Base-by-base conservation (phyloP, 1,284 basidiomycete species). In the Leccinum insolens region DNA sequence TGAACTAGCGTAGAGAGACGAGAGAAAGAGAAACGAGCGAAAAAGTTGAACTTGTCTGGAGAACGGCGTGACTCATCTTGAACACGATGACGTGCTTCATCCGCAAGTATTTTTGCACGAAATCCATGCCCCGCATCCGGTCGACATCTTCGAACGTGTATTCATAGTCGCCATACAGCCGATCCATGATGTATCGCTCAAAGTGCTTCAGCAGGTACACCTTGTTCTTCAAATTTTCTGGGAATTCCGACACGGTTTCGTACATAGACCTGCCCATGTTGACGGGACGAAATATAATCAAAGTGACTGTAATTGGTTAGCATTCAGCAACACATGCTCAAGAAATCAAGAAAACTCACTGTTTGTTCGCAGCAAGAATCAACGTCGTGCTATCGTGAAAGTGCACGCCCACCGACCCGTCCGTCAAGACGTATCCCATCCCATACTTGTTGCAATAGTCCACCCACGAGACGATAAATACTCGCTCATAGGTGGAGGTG, bases 371-470 rank as follows among this genome's bases (percentile, higher is more conserved):
- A 22, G 94, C 88, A 65, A 99, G 82, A 11, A 96, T 88, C 73
- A 98, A 82, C 15, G 88, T 93, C 8, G 95, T 95, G 73, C 93
- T 95, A 79, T 99, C 97, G 75, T 98, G 97, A 82, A 98, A 99
- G 80, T 98, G 91, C 22, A 98, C 94, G 8, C 95, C 95, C 34
- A 98, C 92, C 2, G 94, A 93, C 4, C 97, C 96, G 77, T 99
- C 96, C 37, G 94, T 96, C 75, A 99, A 84, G 2, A 95, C 95
- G 78, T 99, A 99, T 2, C 96, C 97, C 89, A 99, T 96, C 11
- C 97, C 98, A 80, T 99, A 99, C 82, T 98, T 98, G 80, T 96
- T 95, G 78, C 94, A 96, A 78, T 99, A 98, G 80, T 99, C 97
- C 61, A 99, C 92, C 97, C 97, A 99, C 9, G 94, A 95, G 2